Conservation (phyloP, 1,284 basidiomycete genomes). For the Malassezia caprae region DNA sequence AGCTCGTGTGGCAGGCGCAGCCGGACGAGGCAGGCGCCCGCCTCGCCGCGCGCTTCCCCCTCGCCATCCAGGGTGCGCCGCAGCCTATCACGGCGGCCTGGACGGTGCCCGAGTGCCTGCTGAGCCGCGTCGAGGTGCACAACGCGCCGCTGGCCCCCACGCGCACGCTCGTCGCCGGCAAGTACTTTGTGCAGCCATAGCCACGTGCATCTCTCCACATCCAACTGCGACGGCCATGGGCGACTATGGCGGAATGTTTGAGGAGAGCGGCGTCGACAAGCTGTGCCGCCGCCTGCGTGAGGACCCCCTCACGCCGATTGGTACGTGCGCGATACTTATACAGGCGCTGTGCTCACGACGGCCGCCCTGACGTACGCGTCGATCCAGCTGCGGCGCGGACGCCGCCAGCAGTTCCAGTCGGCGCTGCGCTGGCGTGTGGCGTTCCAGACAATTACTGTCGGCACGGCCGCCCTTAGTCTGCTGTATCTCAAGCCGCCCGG, state of each 20-base stretch:
- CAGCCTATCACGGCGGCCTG: constrained; percentile 2
- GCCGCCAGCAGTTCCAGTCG: constrained; percentile 38
- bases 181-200: constrained; percentile 13
- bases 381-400: constrained; percentile 37
- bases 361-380: constrained; percentile 40
- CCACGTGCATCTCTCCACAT: background rate
- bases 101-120: background rate
- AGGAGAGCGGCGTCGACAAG: constrained; percentile 21
- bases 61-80: constrained; percentile 5
- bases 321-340: constrained; percentile 20
- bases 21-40: background rate
- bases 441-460: constrained; percentile 43
- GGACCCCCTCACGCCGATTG: constrained; percentile 45
- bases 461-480: constrained; percentile 34
- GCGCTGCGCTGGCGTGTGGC: constrained; percentile 45
- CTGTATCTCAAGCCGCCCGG: constrained; percentile 26
- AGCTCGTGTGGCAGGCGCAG: background rate
- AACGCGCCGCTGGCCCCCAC: background rate
- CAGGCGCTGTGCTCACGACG: constrained; percentile 39
- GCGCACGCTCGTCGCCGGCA: constrained; percentile 8
- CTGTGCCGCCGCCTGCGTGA: constrained; percentile 40
- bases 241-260: background rate
- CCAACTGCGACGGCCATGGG: background rate
- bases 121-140: constrained; percentile 4
- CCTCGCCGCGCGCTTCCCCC: constrained; percentile 13